Evolutionary conservation across 2,329 filamentous ascomycete genomes (phyloP).

Genomic region (Colletotrichum plurivorum): DNA sequence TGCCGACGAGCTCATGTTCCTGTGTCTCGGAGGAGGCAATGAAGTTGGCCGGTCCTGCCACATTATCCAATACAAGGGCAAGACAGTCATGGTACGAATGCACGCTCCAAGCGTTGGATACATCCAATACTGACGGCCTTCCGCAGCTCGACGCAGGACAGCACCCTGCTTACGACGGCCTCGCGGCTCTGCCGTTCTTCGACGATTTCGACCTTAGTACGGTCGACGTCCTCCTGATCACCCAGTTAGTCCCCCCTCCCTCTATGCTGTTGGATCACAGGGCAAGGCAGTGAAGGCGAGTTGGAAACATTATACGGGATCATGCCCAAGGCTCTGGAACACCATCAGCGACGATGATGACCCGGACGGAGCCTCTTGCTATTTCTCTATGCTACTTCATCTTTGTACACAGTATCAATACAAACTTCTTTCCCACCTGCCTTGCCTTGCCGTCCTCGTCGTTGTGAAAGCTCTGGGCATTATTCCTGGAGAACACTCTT

Average conservation of each 20-base stretch:
- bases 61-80: conserved; percentile 98
- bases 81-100: conserved; percentile 92
- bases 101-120: background rate
- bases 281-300: conserved; percentile 44
- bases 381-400: conserved; percentile 38
- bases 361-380: conserved; percentile 39
- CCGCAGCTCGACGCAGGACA: conserved; percentile 92
- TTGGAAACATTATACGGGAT: conserved; percentile 33
- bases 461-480: conserved; percentile 31
- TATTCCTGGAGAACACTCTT: conserved; percentile 7
- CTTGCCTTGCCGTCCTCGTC: conserved; percentile 40
- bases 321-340: conserved; percentile 27
- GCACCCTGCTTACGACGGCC: conserved; percentile 95
- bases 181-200: conserved; percentile 95
- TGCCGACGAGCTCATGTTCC: conserved; percentile 93
- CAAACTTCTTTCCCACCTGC: conserved; percentile 40
- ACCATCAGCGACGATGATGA: conserved; percentile 16
- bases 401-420: conserved; percentile 43
- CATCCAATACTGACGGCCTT: conserved; percentile 17
- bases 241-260: conserved; percentile 83
- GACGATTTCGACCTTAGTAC: conserved; percentile 98
- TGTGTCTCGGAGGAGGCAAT: conserved; percentile 94
- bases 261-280: conserved; percentile 41
- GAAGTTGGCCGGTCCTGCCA: conserved; percentile 98
- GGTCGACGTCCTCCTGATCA: conserved; percentile 96